Base-by-base conservation (phyloP, 805 yeast genomes). In the Cyberlindnera mrakii region DNA sequence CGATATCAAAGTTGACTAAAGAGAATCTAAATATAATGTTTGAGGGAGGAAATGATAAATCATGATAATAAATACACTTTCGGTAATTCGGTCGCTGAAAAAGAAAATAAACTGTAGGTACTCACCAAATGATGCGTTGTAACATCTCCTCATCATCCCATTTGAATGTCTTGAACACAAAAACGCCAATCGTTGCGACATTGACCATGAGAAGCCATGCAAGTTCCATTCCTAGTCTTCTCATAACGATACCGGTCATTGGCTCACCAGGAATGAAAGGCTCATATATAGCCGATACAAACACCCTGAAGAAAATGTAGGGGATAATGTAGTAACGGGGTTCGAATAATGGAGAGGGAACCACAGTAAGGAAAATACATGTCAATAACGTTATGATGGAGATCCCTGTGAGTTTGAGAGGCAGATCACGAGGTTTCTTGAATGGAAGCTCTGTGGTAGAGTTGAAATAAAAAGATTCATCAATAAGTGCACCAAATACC, bases 261-360 rank as follows among this genome's bases (percentile, higher is more conserved):
- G 42, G 42, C 27, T 45, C 61, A 44, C 35, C 49, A 19, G 39
- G 52, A 18, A 39, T 9, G 16, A 66, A 30, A 3, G 65, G 59
- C 30, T 61, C 55, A 15, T 60, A 53, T 19, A 66, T 62, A 15
- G 79, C 77, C 11, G 64, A 62, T 14, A 73, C 61, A 44, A 78
- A 72, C 3, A 86, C 41, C 52, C 97, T 74, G 78, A 90, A 88
- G 33, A 89, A 62, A 11, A 85, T 59, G 57, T 77, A 80, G 4
- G 98, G 97, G 5, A 88, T 54, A 39, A 91, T 85, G 61, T 83
- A 93, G 60, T 93, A 93, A 45, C 99, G 75, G 39, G 97, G 96
- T 63, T 93, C 99, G 56, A 93, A 81, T 50, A 93, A 68, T 5
- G 98, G 99, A 0, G 96, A 82, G 17, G 98, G 96, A 0, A 85